Percentiles rank a stretch among this genome's conserved stretches.
phyloP scores from a whole-genome alignment of 805 yeast genomes.

The Komagataella pseudopastoris region DNA sequence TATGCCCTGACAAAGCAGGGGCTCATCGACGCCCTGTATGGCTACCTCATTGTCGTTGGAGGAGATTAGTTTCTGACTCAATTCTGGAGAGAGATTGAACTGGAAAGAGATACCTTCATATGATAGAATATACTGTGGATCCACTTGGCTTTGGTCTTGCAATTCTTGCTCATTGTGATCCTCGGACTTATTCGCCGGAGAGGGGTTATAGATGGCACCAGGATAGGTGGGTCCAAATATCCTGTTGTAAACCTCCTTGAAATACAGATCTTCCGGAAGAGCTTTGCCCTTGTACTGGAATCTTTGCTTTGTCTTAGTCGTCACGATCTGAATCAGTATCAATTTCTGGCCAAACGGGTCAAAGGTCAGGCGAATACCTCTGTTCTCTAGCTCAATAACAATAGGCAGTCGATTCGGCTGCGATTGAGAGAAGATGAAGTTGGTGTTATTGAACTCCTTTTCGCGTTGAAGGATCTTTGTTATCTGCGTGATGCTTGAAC shows the following conservation, averaged over 20 bases:
- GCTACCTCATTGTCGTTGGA: background rate
- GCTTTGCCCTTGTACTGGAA: background rate
- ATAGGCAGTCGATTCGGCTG: constrained; percentile 5
- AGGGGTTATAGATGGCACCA: constrained; percentile 21
- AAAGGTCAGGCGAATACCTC: constrained; percentile 12
- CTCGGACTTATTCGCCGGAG: constrained; percentile 5
- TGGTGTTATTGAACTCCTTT: constrained; percentile 7
- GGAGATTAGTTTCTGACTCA: constrained; percentile 3
- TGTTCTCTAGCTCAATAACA: constrained; percentile 10
- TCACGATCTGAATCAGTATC: constrained; percentile 12
- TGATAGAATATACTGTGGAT: constrained; percentile 24
- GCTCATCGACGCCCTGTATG: background rate
- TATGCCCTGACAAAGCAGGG: background rate
- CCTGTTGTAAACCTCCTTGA: constrained; percentile 37
- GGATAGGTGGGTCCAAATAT: constrained; percentile 54
- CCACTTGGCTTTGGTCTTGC: background rate
- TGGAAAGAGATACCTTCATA: constrained; percentile 46
- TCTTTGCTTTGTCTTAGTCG: background rate
- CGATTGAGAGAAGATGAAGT: constrained; percentile 10
- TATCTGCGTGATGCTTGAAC: background rate
- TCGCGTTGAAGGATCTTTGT: background rate
- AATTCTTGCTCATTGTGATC: background rate
- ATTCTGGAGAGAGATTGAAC: constrained; percentile 18
- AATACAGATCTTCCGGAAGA: constrained; percentile 7
- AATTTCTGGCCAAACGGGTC: constrained; percentile 13